Conservation (phyloP, 352 stramenopile species). For the Globisporangium paddicum region DNA sequence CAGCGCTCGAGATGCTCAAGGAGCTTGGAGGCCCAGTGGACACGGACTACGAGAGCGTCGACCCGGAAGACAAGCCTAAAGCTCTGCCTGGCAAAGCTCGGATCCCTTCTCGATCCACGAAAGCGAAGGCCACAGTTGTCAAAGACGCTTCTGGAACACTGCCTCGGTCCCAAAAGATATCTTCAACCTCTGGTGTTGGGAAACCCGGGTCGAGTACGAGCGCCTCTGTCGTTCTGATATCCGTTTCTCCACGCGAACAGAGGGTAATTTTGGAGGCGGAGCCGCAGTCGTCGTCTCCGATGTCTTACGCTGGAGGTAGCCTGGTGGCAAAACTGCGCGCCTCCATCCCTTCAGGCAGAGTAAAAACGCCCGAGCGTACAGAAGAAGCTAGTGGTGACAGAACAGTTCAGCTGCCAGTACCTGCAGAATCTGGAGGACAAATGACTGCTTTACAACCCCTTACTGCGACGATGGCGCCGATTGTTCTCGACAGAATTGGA, state of each 20-base stretch:
- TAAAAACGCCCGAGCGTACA: slow-evolving; percentile 3
- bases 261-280: background rate
- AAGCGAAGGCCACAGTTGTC: background rate
- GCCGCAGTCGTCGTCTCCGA: slow-evolving; percentile 2
- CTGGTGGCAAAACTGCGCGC: slow-evolving; percentile 53
- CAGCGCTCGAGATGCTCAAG: slow-evolving; percentile 63
- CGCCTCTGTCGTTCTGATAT: too few relatives aligned
- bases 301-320: slow-evolving; percentile 16
- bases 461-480: background rate
- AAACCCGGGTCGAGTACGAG: background rate
- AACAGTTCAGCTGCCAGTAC: background rate
- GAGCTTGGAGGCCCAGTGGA: slow-evolving; percentile 65
- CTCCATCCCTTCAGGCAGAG: slow-evolving; percentile 36
- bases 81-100: background rate
- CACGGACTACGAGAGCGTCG: slow-evolving; percentile 23
- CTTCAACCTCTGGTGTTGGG: background rate
- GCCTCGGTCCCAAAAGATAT: background rate
- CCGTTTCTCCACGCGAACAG: background rate
- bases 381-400: background rate
- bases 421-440: background rate
- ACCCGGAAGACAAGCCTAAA: slow-evolving; percentile 9
- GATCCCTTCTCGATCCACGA: background rate
- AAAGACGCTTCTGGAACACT: background rate
- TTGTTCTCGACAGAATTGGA: background rate
- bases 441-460: background rate